Conservation (phyloP, 108 stramenopile genomes). For the Pseudonitzschia multiseries region DNA sequence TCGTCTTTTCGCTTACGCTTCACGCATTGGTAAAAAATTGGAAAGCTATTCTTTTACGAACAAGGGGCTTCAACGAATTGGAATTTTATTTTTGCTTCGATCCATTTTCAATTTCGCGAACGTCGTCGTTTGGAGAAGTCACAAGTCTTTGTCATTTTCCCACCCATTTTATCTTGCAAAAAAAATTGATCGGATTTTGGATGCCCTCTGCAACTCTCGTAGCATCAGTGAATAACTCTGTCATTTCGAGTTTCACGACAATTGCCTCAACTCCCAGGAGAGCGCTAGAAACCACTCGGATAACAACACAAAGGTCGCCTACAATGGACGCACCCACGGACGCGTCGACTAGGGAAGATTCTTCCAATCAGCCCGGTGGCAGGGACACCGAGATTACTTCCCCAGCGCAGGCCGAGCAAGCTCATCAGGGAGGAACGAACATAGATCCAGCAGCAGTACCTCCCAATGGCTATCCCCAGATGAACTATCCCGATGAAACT, state of each 20-base stretch:
- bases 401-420: not conserved
- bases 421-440: not conserved
- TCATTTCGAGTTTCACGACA: slow-evolving; percentile 11
- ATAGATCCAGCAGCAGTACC: slow-evolving; percentile 9
- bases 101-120: not conserved
- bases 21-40: not conserved
- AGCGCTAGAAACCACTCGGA: slow-evolving; percentile 3
- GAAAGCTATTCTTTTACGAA: not conserved
- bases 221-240: slow-evolving; percentile 16
- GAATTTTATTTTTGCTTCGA: not conserved
- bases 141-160: not conserved
- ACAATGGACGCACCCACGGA: slow-evolving; percentile 9
- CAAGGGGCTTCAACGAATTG: not conserved
- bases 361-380: not conserved
- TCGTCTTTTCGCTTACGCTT: not conserved
- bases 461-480: slow-evolving; percentile 28
- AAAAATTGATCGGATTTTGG: slow-evolving; percentile 4
- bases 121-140: not conserved
- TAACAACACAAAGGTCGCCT: not conserved
- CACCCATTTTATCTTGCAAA: not conserved
- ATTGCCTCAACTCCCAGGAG: slow-evolving; percentile 4
- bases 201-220: slow-evolving; percentile 36
- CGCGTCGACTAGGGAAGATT: not conserved
- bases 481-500: slow-evolving; percentile 29
- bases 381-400: not conserved